These are phyloP conservation scores for Castanea sativa DNA, from an alignment of 306 rosid species.

Conservation along the genomic window DNA sequence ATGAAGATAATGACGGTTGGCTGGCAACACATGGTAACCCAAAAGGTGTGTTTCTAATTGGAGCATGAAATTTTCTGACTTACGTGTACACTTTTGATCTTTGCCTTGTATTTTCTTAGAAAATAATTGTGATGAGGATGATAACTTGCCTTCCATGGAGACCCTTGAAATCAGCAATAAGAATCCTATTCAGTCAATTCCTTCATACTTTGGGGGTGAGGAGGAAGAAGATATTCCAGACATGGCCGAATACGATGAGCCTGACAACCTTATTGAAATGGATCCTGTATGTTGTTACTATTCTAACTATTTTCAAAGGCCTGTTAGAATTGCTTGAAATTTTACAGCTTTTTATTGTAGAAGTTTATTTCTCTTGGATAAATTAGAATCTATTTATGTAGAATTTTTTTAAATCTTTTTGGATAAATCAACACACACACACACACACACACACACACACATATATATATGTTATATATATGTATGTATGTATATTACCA, in stretches of 20 bases:
- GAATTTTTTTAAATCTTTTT: not conserved
- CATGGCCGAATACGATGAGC: conserved; percentile 76
- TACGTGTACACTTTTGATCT: conserved; percentile 16
- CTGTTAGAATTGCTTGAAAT: not conserved
- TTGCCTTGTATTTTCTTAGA: conserved; percentile 31
- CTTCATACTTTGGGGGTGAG: conserved; percentile 55
- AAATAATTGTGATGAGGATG: conserved; percentile 67
- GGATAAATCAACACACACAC: not conserved
- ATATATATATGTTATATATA: too few relatives aligned
- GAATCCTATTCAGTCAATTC: conserved; percentile 41
- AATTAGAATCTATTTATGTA: not conserved
- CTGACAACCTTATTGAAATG: conserved; percentile 59
- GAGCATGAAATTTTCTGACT: not conserved
- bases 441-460: too few relatives aligned
- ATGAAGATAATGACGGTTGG: conserved; percentile 95
- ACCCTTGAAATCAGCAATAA: conserved; percentile 62
- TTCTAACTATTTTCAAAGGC: not conserved
- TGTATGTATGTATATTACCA: too few relatives aligned
- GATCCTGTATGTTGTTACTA: conserved; percentile 68
- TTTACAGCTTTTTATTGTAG: not conserved
- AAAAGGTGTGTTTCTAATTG: conserved; percentile 48
- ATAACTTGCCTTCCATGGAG: conserved; percentile 84
- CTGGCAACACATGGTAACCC: conserved; percentile 97
- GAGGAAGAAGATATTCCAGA: conserved; percentile 93
- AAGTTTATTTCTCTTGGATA: not conserved